Evolutionary conservation across 176 grass and related monocot genomes (phyloP).

Genomic region (Eremochloa ophiuroides): DNA sequence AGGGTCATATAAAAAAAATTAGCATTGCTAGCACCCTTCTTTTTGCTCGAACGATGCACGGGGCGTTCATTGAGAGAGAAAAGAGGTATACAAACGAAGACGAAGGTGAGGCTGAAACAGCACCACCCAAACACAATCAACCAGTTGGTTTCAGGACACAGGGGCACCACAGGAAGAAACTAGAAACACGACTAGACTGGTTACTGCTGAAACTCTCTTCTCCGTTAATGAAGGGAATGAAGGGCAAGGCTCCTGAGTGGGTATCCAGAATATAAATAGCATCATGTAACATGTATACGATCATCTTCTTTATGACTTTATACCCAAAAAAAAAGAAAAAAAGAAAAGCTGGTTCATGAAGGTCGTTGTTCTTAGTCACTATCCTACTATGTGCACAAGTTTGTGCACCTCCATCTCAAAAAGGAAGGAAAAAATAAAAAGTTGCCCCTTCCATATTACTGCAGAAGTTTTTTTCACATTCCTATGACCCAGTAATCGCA

Average conservation of each 20-base stretch:
- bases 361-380: not conserved
- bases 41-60: not conserved
- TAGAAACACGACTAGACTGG: not conserved
- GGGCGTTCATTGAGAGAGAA: not conserved
- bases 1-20: constrained; percentile 7
- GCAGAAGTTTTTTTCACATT: not conserved
- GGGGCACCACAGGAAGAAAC: not conserved
- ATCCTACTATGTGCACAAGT: not conserved
- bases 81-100: not conserved
- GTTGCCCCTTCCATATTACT: not conserved
- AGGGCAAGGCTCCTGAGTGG: not conserved
- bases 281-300: not conserved
- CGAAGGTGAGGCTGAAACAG: not conserved
- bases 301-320: not conserved
- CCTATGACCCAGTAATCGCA: not conserved
- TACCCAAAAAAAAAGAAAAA: not conserved
- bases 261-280: not conserved
- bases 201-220: not conserved
- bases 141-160: not conserved
- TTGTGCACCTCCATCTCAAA: not conserved
- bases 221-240: not conserved
- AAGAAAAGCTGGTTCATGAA: not conserved
- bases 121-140: not conserved
- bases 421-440: not conserved
- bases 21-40: not conserved